Conservation (phyloP, 2,329 filamentous ascomycete species). For the Thelonectria olida region DNA sequence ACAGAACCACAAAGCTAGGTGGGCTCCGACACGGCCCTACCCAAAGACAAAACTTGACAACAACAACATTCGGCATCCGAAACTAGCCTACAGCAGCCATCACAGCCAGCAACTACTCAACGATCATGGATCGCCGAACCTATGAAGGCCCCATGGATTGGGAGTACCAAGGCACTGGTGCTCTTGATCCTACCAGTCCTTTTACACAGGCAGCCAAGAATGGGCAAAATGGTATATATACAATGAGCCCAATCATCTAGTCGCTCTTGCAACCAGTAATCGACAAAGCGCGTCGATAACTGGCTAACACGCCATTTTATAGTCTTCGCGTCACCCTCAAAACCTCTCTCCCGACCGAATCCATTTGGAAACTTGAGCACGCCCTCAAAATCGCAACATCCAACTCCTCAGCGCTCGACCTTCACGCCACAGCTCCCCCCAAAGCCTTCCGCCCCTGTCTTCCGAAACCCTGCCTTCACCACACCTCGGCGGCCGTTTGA, state of each 20-base stretch:
- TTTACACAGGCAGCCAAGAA: slow-evolving; percentile 63
- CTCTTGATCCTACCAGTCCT: slow-evolving; percentile 68
- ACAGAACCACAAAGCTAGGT: slow-evolving; percentile 14
- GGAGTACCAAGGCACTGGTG: slow-evolving; percentile 68
- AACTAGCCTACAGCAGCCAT: slow-evolving; percentile 17
- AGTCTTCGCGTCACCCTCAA: slow-evolving; percentile 52
- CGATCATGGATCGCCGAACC: slow-evolving; percentile 62
- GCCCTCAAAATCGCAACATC: slow-evolving; percentile 51
- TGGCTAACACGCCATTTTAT: slow-evolving; percentile 29
- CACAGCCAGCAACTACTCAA: slow-evolving; percentile 15
- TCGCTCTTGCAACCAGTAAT: neutral
- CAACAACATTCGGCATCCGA: slow-evolving; percentile 10
- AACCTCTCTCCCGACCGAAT: slow-evolving; percentile 44
- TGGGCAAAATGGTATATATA: slow-evolving; percentile 53
- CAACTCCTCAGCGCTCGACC: slow-evolving; percentile 53
- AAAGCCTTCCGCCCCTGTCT: slow-evolving; percentile 58
- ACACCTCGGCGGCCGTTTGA: slow-evolving; percentile 69
- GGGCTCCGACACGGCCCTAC: slow-evolving; percentile 14
- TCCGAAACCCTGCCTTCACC: slow-evolving; percentile 72
- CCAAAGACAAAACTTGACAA: neutral
- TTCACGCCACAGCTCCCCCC: slow-evolving; percentile 56
- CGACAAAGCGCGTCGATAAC: neutral
- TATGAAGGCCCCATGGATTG: slow-evolving; percentile 73
- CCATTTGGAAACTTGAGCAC: slow-evolving; percentile 50
- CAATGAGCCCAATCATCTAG: neutral